phyloP scores from a whole-genome alignment of 345 rosid genomes.

The Camelina laxa region DNA sequence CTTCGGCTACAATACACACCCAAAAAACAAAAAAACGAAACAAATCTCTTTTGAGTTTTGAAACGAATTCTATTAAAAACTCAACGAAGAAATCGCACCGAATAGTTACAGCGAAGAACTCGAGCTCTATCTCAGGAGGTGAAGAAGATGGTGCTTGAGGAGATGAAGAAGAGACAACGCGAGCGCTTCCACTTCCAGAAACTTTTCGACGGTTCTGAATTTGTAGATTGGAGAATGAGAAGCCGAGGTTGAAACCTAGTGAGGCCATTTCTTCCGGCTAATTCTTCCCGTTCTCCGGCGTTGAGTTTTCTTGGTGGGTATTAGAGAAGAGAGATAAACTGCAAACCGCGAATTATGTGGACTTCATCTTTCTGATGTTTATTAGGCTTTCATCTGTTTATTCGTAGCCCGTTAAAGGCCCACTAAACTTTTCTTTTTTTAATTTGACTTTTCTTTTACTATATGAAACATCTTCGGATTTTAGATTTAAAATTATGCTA shows the following conservation, averaged over 20 bases:
- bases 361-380: constrained; percentile 1
- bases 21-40: neutral
- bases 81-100: constrained; percentile 24
- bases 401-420: constrained; percentile 34
- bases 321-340: neutral
- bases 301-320: neutral
- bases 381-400: neutral
- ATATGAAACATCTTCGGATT: neutral
- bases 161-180: constrained; percentile 28
- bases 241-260: constrained; percentile 44
- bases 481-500: too few relatives aligned
- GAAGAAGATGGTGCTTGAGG: constrained; percentile 44
- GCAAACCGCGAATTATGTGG: constrained; percentile 22
- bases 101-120: constrained; percentile 67
- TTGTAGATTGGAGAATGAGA: constrained; percentile 36
- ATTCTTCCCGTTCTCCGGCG: constrained; percentile 10
- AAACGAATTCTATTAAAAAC: neutral
- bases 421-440: neutral
- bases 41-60: neutral
- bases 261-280: constrained; percentile 48
- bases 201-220: constrained; percentile 15
- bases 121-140: constrained; percentile 75
- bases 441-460: neutral
- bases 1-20: constrained; percentile 61
- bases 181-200: constrained; percentile 25